These are phyloP conservation scores for Cladosporium sphaerospermum DNA, from an alignment of 2,329 filamentous ascomycete species.

Conservation along the genomic window DNA sequence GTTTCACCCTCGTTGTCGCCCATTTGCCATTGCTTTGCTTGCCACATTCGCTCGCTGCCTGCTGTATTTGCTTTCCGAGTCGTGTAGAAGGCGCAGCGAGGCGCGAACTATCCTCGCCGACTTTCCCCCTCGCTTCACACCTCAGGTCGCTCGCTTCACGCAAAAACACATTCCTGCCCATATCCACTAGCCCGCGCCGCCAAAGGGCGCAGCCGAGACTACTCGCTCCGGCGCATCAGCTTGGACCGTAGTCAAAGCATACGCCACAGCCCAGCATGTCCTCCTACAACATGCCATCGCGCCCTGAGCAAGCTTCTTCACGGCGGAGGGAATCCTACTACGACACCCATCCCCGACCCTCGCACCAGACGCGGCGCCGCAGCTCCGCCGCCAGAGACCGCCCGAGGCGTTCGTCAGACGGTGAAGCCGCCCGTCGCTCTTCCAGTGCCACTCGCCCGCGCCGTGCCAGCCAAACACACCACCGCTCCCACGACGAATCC, in stretches of 20 bases:
- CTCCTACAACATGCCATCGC: conserved; percentile 44
- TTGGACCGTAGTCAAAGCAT: conserved; percentile 4
- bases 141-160: not conserved
- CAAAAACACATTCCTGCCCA: not conserved
- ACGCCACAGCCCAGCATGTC: conserved; percentile 9
- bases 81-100: too few species aligned
- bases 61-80: too few species aligned
- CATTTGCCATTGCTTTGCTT: not conserved
- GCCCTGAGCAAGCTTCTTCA: conserved; percentile 58
- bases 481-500: conserved; percentile 9
- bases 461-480: conserved; percentile 14
- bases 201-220: conserved; percentile 4
- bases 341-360: conserved; percentile 10
- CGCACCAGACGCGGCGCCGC: conserved; percentile 13
- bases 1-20: not conserved
- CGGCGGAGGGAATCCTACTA: conserved; percentile 24
- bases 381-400: conserved; percentile 58
- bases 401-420: conserved; percentile 52
- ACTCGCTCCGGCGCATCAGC: not conserved
- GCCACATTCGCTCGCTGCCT: not conserved
- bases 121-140: not conserved
- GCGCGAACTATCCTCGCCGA: too few species aligned
- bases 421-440: conserved; percentile 49
- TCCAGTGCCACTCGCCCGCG: conserved; percentile 17
- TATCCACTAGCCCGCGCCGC: not conserved